Conservation (phyloP, 805 yeast genomes). For the Candida peoriensis region DNA sequence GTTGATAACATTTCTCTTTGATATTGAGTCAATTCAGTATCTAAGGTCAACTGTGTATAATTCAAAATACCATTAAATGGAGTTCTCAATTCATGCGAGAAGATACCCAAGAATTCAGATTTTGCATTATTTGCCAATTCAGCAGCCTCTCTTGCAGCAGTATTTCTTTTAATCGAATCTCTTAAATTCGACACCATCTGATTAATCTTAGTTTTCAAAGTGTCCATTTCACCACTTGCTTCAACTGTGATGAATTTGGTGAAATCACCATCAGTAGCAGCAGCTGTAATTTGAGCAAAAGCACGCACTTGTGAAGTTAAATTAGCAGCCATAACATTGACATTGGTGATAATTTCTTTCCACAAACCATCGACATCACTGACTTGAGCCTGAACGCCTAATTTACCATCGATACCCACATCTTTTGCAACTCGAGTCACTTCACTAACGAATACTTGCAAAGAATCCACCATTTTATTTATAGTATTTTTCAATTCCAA, state of each 20-base stretch:
- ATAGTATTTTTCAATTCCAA: slow-evolving; percentile 80
- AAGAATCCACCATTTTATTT: slow-evolving; percentile 89
- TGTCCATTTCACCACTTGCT: slow-evolving; percentile 84
- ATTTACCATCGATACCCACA: slow-evolving; percentile 89
- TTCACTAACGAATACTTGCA: slow-evolving; percentile 82
- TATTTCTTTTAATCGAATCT: slow-evolving; percentile 85
- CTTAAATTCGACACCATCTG: slow-evolving; percentile 84
- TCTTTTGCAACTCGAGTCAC: slow-evolving; percentile 88
- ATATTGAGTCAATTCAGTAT: slow-evolving; percentile 84
- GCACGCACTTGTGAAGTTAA: slow-evolving; percentile 90
- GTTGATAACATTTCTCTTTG: slow-evolving; percentile 89
- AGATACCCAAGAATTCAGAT: slow-evolving; percentile 85
- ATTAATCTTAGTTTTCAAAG: slow-evolving; percentile 48
- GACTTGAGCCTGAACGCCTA: slow-evolving; percentile 90
- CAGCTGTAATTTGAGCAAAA: slow-evolving; percentile 88
- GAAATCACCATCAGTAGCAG: slow-evolving; percentile 92
- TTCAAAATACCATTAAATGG: slow-evolving; percentile 93
- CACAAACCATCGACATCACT: slow-evolving; percentile 87
- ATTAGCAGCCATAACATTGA: slow-evolving; percentile 91
- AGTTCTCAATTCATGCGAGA: slow-evolving; percentile 84
- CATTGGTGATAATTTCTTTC: slow-evolving; percentile 89
- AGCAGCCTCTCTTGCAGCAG: slow-evolving; percentile 93
- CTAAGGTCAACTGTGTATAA: slow-evolving; percentile 85
- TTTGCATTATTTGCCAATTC: slow-evolving; percentile 86
- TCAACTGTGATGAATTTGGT: slow-evolving; percentile 87